A percentile compares a stretch with the other conserved stretches of the same genome.
Conservation (phyloP, 164 flowering plant species). For the Stephania yunnanensis region DNA sequence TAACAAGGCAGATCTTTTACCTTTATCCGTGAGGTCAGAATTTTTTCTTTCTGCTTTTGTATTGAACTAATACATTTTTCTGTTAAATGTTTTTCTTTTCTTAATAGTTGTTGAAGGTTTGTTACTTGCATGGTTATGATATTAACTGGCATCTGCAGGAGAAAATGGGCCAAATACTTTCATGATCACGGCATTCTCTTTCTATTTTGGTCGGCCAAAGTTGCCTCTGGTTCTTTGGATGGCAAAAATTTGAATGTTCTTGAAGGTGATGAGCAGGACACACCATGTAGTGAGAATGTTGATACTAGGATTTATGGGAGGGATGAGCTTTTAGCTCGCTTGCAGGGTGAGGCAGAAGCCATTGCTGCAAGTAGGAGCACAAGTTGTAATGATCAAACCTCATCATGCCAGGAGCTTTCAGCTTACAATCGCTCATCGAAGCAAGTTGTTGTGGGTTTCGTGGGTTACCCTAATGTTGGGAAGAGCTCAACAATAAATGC, state of each 20-base stretch:
- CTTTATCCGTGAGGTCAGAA: slow-evolving; percentile 56
- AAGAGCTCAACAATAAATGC: slow-evolving; percentile 98
- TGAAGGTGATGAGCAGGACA: slow-evolving; percentile 25
- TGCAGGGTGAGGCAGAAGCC: slow-evolving; percentile 81
- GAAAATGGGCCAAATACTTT: slow-evolving; percentile 83
- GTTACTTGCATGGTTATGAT: background rate
- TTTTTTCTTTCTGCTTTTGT: background rate
- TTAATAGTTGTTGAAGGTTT: background rate
- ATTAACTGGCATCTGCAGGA: slow-evolving; percentile 34
- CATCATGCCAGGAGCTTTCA: slow-evolving; percentile 4
- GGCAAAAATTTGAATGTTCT: slow-evolving; percentile 40
- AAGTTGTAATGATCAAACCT: slow-evolving; percentile 10
- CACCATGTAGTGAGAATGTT: slow-evolving; percentile 21
- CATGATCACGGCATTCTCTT: slow-evolving; percentile 54
- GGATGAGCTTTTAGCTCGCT: slow-evolving; percentile 78
- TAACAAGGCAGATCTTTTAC: slow-evolving; percentile 94
- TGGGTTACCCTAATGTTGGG: slow-evolving; percentile 97
- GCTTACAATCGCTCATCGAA: slow-evolving; percentile 19
- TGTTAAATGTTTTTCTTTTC: background rate
- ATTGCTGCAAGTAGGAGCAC: slow-evolving; percentile 40
- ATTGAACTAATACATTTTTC: background rate
- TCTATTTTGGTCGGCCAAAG: slow-evolving; percentile 96
- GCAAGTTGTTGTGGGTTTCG: slow-evolving; percentile 77
- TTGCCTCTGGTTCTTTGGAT: slow-evolving; percentile 72
- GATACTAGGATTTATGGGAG: slow-evolving; percentile 69